phyloP scores from a whole-genome alignment of 768 basidiomycete genomes.

The Hydnomerulius pinastri region DNA sequence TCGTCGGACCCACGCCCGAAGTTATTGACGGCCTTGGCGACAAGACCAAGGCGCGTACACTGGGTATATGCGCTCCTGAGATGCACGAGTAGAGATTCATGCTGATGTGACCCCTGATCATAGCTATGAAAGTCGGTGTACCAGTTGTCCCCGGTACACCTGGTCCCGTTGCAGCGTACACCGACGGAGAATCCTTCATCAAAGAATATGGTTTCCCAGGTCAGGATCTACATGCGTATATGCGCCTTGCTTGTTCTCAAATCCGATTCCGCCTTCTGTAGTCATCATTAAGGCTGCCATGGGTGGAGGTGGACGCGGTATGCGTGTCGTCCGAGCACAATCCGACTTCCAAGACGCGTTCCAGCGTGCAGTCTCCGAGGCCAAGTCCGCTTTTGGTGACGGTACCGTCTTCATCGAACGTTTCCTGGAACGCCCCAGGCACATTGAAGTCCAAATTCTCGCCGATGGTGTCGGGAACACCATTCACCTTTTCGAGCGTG shows the following conservation, averaged over 20 bases:
- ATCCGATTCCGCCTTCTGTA: slow-evolving; percentile 32
- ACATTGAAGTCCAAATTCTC: slow-evolving; percentile 96
- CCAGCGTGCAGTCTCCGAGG: slow-evolving; percentile 91
- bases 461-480: slow-evolving; percentile 92
- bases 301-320: slow-evolving; percentile 98
- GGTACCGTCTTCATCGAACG: slow-evolving; percentile 99
- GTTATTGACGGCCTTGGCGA: slow-evolving; percentile 98
- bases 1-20: slow-evolving; percentile 93
- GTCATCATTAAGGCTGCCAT: slow-evolving; percentile 99
- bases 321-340: slow-evolving; percentile 97
- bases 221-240: slow-evolving; percentile 29
- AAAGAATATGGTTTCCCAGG: slow-evolving; percentile 96
- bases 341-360: slow-evolving; percentile 88
- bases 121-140: slow-evolving; percentile 88
- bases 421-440: slow-evolving; percentile 93
- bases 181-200: slow-evolving; percentile 85
- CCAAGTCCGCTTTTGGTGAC: slow-evolving; percentile 95
- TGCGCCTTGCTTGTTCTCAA: slow-evolving; percentile 3
- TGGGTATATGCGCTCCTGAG: slow-evolving; percentile 51
- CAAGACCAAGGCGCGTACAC: slow-evolving; percentile 94
- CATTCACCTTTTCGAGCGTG: slow-evolving; percentile 97
- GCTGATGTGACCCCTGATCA: slow-evolving; percentile 6
- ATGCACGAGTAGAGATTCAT: neutral
- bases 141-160: slow-evolving; percentile 98
- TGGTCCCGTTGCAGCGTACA: slow-evolving; percentile 82